Evolutionary conservation across 805 yeast species (phyloP).

Genomic region (Komagataella mondaviorum): DNA sequence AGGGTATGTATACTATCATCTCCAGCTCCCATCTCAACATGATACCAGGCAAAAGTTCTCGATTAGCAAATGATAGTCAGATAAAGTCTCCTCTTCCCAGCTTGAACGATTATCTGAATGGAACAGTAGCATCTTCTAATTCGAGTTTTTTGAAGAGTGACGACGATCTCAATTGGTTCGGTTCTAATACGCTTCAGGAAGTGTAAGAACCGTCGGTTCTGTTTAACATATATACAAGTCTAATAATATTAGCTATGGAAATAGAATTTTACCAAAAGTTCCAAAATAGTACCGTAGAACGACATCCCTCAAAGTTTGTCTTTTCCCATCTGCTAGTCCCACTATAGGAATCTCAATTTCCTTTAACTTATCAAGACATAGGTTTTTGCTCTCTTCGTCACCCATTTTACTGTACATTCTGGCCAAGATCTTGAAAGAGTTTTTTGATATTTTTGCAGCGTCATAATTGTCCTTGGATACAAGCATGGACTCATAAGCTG

Average conservation of each 20-base stretch:
- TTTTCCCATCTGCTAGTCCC: not conserved
- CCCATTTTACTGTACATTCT: slow-evolving; percentile 18
- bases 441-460: slow-evolving; percentile 23
- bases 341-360: slow-evolving; percentile 19
- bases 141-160: slow-evolving; percentile 6
- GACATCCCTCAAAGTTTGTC: slow-evolving; percentile 14
- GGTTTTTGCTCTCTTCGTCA: slow-evolving; percentile 12
- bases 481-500: slow-evolving; percentile 18
- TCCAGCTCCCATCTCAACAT: not conserved
- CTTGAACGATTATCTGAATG: not conserved
- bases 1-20: not conserved
- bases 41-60: not conserved
- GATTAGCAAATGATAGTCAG: not conserved
- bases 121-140: slow-evolving; percentile 2
- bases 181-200: slow-evolving; percentile 7
- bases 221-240: not conserved
- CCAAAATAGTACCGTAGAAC: slow-evolving; percentile 21
- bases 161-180: slow-evolving; percentile 13
- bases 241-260: slow-evolving; percentile 14
- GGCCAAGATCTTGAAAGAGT: slow-evolving; percentile 20
- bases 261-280: slow-evolving; percentile 18
- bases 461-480: slow-evolving; percentile 18
- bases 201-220: not conserved
- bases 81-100: not conserved
- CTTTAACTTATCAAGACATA: slow-evolving; percentile 13